A percentile compares a stretch with the other conserved stretches of the same genome.
These are phyloP conservation scores for Aspergillus brunneoviolaceus DNA, from an alignment of 2,329 filamentous ascomycete genomes.

Conservation along the genomic window DNA sequence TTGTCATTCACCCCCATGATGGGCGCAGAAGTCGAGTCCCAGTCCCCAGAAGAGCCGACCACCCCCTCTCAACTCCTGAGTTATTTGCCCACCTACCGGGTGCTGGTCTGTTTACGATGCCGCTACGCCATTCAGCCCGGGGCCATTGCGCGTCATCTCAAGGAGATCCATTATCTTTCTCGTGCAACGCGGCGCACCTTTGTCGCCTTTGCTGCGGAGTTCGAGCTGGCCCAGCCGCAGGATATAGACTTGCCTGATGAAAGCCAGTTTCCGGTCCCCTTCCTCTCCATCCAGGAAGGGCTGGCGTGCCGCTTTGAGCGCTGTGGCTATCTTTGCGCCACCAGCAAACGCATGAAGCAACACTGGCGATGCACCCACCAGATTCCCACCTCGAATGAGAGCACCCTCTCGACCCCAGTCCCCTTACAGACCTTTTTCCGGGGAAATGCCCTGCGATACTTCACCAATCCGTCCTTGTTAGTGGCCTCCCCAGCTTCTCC, in stretches of 20 bases:
- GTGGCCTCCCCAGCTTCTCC: no score
- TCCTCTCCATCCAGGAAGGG: slow-evolving; percentile 26
- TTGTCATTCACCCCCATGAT: no score
- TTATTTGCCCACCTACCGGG: slow-evolving; percentile 17
- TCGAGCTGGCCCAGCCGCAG: slow-evolving; percentile 20
- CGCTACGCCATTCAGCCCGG: slow-evolving; percentile 28
- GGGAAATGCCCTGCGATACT: slow-evolving; percentile 28
- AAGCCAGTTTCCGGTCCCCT: slow-evolving; percentile 27
- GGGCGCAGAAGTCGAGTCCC: no score
- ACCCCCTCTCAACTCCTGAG: slow-evolving; percentile 15
- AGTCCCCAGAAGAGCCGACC: not conserved
- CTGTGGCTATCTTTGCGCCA: slow-evolving; percentile 30
- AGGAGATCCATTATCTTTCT: slow-evolving; percentile 29
- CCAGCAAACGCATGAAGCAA: slow-evolving; percentile 32
- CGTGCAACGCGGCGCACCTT: slow-evolving; percentile 14
- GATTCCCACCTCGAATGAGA: not conserved
- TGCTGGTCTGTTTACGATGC: slow-evolving; percentile 25
- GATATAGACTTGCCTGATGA: slow-evolving; percentile 20
- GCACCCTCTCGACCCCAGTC: slow-evolving; percentile 18
- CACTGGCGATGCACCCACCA: slow-evolving; percentile 28
- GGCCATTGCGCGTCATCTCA: slow-evolving; percentile 29
- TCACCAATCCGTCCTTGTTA: slow-evolving; percentile 9
- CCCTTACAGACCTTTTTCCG: slow-evolving; percentile 30
- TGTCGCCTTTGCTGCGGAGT: slow-evolving; percentile 8
- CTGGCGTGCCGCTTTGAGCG: slow-evolving; percentile 13